Percentiles rank a stretch among this genome's conserved stretches.
These are phyloP conservation scores for Rasamsonia emersonii DNA, from an alignment of 2,329 filamentous ascomycete genomes.

Conservation along the genomic window DNA sequence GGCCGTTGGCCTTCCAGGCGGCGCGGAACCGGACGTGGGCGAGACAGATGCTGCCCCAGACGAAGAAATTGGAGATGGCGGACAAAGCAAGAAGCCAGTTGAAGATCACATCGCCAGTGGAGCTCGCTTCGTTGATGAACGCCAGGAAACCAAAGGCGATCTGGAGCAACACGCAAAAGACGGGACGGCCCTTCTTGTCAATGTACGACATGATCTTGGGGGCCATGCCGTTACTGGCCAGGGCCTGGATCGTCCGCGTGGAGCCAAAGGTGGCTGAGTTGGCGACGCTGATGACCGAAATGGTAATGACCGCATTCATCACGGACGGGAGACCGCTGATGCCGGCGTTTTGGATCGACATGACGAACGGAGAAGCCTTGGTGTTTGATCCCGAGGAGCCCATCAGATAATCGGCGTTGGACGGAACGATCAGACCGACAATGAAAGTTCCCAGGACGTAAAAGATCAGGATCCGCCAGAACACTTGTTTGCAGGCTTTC, in stretches of 20 bases:
- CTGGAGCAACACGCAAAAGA: constrained; percentile 33
- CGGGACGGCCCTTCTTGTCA: constrained; percentile 38
- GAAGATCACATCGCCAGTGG: constrained; percentile 46
- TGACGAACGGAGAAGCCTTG: constrained; percentile 56
- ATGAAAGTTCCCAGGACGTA: constrained; percentile 40
- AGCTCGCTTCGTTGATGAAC: constrained; percentile 31
- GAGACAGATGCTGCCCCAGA: constrained; percentile 58
- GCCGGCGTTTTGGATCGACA: constrained; percentile 54
- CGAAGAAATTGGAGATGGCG: constrained; percentile 55
- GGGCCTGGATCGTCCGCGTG: constrained; percentile 49
- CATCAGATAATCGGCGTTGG: constrained; percentile 32
- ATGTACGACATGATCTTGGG: constrained; percentile 38
- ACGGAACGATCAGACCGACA: constrained; percentile 38
- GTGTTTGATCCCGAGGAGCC: constrained; percentile 32
- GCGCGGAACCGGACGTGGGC: constrained; percentile 60
- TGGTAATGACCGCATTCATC: constrained; percentile 59
- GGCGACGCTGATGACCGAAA: constrained; percentile 52
- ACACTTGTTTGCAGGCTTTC: constrained; percentile 42
- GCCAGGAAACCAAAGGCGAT: constrained; percentile 33
- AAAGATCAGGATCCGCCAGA: constrained; percentile 44
- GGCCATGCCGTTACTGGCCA: constrained; percentile 39
- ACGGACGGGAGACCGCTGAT: constrained; percentile 54
- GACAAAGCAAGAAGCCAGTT: constrained; percentile 58
- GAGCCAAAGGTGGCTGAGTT: constrained; percentile 52
- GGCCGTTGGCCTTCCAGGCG: constrained; percentile 52